Percentiles rank a stretch among this genome's conserved stretches.
phyloP scores from a whole-genome alignment of 805 yeast species.

The Ogataea polymorpha region DNA sequence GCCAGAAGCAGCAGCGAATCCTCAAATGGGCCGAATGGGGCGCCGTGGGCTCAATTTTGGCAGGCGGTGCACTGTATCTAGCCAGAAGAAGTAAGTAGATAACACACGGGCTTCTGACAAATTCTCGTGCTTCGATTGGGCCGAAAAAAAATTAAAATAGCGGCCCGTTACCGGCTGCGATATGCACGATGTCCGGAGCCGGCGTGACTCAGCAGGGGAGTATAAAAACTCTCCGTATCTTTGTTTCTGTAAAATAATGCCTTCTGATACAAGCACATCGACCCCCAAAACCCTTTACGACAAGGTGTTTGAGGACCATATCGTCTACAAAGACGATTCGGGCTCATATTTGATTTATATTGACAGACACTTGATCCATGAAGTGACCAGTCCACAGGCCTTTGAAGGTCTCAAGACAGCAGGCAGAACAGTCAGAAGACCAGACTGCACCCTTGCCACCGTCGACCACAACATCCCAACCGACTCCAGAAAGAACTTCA shows the following conservation, averaged over 20 bases:
- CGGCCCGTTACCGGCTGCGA: constrained; percentile 17
- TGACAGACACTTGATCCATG: constrained; percentile 97
- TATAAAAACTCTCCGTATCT: neutral
- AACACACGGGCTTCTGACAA: neutral
- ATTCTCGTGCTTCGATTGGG: constrained; percentile 1
- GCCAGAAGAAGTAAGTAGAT: constrained; percentile 5
- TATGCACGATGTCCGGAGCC: constrained; percentile 3
- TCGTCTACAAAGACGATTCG: constrained; percentile 84
- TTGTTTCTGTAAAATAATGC: constrained; percentile 20
- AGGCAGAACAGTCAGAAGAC: constrained; percentile 84
- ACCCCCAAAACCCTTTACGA: constrained; percentile 82
- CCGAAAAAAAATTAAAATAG: neutral
- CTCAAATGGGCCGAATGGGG: constrained; percentile 34
- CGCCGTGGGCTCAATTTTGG: constrained; percentile 12
- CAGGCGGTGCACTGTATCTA: constrained; percentile 10
- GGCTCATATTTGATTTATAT: constrained; percentile 86
- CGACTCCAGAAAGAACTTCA: constrained; percentile 73
- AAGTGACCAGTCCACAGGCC: constrained; percentile 98
- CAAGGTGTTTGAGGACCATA: constrained; percentile 92
- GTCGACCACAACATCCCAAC: constrained; percentile 98
- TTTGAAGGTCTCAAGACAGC: constrained; percentile 93
- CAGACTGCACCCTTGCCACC: constrained; percentile 90
- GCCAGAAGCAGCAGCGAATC: constrained; percentile 52
- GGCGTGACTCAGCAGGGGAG: constrained; percentile 9
- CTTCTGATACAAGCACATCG: constrained; percentile 30